A percentile compares a stretch with the other conserved stretches of the same genome.
These are phyloP conservation scores for Neurospora sp. DNA, from an alignment of 495 filamentous ascomycete genomes.

Conservation along the genomic window DNA sequence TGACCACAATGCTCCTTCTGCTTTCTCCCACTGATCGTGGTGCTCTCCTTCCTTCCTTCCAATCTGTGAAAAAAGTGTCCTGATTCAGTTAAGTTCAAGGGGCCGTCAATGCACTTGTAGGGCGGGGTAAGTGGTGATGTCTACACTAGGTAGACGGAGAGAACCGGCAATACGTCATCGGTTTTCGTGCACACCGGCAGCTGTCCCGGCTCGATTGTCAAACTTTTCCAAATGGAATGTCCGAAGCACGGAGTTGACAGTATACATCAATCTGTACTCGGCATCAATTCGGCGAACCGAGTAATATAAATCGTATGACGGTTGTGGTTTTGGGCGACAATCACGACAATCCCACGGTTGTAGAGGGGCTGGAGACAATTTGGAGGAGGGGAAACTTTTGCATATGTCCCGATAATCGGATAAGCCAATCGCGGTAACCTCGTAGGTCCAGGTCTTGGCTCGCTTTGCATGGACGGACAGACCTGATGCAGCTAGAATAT, in stretches of 20 bases:
- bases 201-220: neutral
- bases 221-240: neutral
- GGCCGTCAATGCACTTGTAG: neutral
- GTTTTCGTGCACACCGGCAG: neutral
- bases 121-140: neutral
- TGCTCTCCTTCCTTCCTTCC: neutral
- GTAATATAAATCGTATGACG: neutral
- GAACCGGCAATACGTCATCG: neutral
- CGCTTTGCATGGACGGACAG: neutral
- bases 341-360: neutral
- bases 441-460: neutral
- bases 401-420: neutral
- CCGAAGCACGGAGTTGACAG: neutral
- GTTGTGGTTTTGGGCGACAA: neutral
- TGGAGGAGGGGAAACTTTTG: neutral
- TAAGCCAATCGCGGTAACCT: neutral
- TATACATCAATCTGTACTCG: neutral
- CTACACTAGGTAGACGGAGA: neutral
- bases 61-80: neutral
- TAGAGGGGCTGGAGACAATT: neutral
- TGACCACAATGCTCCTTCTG: neutral
- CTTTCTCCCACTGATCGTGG: neutral
- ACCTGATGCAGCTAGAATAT: neutral
- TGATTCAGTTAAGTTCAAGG: neutral
- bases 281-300: neutral